Evolutionary conservation across 2,329 filamentous ascomycete species (phyloP).

Genomic region (Dichotomopilus funicola): DNA sequence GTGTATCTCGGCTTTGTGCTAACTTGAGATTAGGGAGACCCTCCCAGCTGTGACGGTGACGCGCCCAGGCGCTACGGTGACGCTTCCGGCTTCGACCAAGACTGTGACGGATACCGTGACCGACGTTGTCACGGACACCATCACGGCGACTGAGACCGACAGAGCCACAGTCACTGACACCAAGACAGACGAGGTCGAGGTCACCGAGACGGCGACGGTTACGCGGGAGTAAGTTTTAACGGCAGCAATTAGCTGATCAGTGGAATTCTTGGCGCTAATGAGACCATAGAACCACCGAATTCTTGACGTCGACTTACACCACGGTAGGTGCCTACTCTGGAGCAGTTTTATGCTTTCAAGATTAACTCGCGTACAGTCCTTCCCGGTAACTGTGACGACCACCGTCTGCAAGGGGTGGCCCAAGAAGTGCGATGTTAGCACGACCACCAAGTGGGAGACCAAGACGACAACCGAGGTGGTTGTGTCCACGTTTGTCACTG

Average conservation of each 20-base stretch:
- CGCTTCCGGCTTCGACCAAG: not conserved
- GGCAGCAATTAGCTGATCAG: not conserved
- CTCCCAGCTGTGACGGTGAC: not conserved
- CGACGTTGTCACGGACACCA: not conserved
- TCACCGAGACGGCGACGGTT: constrained; percentile 10
- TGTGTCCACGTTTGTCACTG: constrained; percentile 3
- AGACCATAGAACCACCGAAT: constrained; percentile 13
- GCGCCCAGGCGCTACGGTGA: not conserved
- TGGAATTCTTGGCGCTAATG: not conserved
- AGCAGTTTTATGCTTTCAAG: not conserved
- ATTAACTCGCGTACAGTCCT: constrained; percentile 16
- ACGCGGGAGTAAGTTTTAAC: not conserved
- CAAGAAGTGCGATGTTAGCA: constrained; percentile 16
- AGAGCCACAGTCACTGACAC: constrained; percentile 9
- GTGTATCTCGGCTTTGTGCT: not conserved
- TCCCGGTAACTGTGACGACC: constrained; percentile 18
- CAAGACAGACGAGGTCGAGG: constrained; percentile 10
- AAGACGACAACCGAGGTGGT: constrained; percentile 9
- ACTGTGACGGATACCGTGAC: constrained; percentile 3
- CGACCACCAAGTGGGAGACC: constrained; percentile 18
- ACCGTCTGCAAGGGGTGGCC: constrained; percentile 16
- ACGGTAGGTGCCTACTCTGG: constrained; percentile 12
- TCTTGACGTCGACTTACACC: constrained; percentile 15
- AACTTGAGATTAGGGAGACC: constrained; percentile 1
- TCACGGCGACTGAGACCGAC: not conserved